Evolutionary conservation across 73 alveolate genomes (phyloP).

Genomic region (Stentor coeruleus): DNA sequence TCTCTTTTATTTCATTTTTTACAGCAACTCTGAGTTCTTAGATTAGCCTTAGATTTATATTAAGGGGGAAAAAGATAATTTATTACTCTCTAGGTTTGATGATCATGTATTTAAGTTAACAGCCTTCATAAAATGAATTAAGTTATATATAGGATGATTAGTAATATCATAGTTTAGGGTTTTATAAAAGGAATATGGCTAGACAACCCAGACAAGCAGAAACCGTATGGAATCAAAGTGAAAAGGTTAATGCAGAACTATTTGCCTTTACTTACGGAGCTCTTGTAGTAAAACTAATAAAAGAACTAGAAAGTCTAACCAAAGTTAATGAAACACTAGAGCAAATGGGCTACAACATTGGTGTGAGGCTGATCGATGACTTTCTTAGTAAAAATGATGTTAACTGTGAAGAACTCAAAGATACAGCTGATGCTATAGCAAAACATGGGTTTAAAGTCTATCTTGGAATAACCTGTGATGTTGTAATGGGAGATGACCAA

Average conservation of each 20-base stretch:
- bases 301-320: conserved; percentile 77
- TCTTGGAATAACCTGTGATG: conserved; percentile 69
- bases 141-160: too few relatives aligned
- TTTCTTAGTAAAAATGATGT: conserved; percentile 68
- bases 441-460: conserved; percentile 67
- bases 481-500: conserved; percentile 30
- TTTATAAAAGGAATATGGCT: too few relatives aligned
- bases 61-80: too few relatives aligned
- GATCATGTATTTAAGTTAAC: too few relatives aligned
- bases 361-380: conserved; percentile 77
- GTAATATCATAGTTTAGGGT: too few relatives aligned
- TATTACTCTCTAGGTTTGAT: too few relatives aligned
- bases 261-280: conserved; percentile 82
- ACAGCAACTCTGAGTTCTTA: too few relatives aligned
- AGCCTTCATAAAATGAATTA: too few relatives aligned
- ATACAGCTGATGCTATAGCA: conserved; percentile 72
- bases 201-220: conserved; percentile 49
- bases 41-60: too few relatives aligned
- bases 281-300: conserved; percentile 66
- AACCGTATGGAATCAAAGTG: conserved; percentile 43
- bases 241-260: conserved; percentile 65
- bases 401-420: conserved; percentile 57
- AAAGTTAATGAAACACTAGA: conserved; percentile 75
- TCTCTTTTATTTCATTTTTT: too few relatives aligned
- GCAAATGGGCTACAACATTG: conserved; percentile 82